Evolutionary conservation across 108 stramenopile genomes (phyloP).

Genomic region (Craspedostauros australis): DNA sequence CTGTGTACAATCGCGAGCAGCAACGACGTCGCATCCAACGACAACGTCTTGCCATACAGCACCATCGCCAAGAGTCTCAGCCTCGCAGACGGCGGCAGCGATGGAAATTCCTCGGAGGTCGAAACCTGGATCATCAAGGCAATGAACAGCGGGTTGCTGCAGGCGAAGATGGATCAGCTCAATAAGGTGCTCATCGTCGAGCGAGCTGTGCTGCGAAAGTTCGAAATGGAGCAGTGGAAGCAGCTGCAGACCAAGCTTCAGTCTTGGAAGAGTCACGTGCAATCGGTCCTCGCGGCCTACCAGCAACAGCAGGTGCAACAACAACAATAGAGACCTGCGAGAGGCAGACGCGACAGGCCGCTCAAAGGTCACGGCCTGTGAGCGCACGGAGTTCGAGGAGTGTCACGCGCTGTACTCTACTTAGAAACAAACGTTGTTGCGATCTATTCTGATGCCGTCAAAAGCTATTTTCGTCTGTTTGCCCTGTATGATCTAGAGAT

Average conservation of each 20-base stretch:
- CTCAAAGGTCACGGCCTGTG: too few species aligned
- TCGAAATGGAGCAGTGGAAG: slow-evolving; percentile 80
- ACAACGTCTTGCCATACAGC: slow-evolving; percentile 30
- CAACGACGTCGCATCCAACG: too few species aligned
- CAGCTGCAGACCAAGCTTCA: slow-evolving; percentile 60
- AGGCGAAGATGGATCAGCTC: slow-evolving; percentile 87
- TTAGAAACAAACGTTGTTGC: too few species aligned
- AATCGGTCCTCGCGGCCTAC: slow-evolving; percentile 43
- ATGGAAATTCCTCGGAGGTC: slow-evolving; percentile 80
- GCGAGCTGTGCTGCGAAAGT: slow-evolving; percentile 69
- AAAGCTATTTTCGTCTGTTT: too few species aligned
- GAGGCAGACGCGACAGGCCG: too few species aligned
- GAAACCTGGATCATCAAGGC: slow-evolving; percentile 84
- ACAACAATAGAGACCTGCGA: too few species aligned
- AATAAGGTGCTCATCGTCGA: slow-evolving; percentile 74
- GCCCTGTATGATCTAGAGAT: too few species aligned
- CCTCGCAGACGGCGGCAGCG: slow-evolving; percentile 46
- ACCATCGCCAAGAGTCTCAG: too few species aligned
- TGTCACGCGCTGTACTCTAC: too few species aligned
- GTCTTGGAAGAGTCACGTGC: slow-evolving; percentile 52
- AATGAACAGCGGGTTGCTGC: slow-evolving; percentile 68
- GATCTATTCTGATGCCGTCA: too few species aligned
- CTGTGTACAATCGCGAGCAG: slow-evolving; percentile 69
- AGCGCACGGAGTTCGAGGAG: too few species aligned
- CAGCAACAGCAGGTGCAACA: too few species aligned